Conservation (phyloP, 2,329 filamentous ascomycete species). For the Ascochyta pisi region DNA sequence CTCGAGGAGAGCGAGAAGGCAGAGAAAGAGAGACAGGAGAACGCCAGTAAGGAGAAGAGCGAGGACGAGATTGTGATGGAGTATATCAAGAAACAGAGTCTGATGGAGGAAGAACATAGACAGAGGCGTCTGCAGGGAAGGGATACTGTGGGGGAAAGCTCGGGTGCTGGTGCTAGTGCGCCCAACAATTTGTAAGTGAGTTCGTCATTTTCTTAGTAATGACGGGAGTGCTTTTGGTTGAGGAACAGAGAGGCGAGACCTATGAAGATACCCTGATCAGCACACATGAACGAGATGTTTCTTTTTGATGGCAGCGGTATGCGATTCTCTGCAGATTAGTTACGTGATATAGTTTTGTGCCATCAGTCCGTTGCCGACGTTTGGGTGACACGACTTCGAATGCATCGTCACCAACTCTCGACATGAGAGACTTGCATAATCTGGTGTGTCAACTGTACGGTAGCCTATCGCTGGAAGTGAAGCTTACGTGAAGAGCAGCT, state of each 20-base stretch:
- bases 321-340: no score
- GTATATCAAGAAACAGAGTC: conserved; percentile 77
- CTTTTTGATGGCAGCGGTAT: no score
- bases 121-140: conserved; percentile 13
- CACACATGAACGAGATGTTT: background rate
- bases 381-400: no score
- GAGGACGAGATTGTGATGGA: conserved; percentile 79
- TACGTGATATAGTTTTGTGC: no score
- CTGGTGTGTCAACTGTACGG: no score
- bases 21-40: conserved; percentile 51
- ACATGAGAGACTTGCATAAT: no score
- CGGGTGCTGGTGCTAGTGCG: conserved; percentile 1
- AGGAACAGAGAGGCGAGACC: no score
- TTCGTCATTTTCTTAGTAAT: no score
- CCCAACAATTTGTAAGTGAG: background rate
- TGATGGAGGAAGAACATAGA: conserved; percentile 62
- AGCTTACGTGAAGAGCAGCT: no score
- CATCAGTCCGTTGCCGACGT: no score
- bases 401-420: no score
- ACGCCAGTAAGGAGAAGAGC: conserved; percentile 52
- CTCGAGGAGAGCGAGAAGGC: conserved; percentile 37
- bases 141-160: conserved; percentile 11
- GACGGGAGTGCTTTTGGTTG: background rate
- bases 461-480: no score
- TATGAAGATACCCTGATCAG: background rate